Base-by-base conservation (phyloP, 768 basidiomycete genomes). In the Gelatoporia subvermispora region DNA sequence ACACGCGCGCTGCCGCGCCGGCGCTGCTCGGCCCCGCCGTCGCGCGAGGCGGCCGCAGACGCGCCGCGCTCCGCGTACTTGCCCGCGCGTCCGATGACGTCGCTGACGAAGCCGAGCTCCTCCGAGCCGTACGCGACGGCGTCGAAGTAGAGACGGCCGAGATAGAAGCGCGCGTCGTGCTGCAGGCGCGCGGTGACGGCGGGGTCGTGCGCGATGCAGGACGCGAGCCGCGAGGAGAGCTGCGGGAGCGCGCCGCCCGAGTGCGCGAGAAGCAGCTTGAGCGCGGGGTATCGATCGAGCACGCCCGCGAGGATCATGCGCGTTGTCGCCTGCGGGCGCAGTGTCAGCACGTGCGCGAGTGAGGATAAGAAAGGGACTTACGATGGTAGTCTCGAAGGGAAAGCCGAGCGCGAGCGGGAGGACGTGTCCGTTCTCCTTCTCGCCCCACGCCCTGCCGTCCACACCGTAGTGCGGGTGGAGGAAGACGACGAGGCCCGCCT, bases 111-210 rank as follows among this genome's bases (percentile, higher is more conserved):
- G 4, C 76, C 81, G 36, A 93, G 72, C 61, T 93, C 92, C 56
- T 91, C 91, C 0, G 88, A 68, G 1, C 91, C 92, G 65, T 93
- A 93, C 7, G 86, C 80, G n/a, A 94, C 88, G 1, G 91, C 89
- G 60, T 93, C 92, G 60, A 84, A 82, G 59, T 82, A 91, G 15
- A 93, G 71, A 63, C 77, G 81, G 0, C 87, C 86, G 17, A 93
- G 71, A 64, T 93, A 93, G 61, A 80, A 88, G 34, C 92, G 78
- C 20, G 87, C 87, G 62, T 94, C 90, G 57, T 91, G 84, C 61
- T 82, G 72, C 37, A 93, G 72, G 36, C 89, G 73, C 1, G 79
- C 76, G 17, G 84, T 81, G 23, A 90, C 87, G 47, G 82, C 64
- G 2, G 91, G 91, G 63, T 94, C 91, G 59, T 94, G 92, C 50